Evolutionary conservation across 2,329 filamentous ascomycete genomes (phyloP), one percentile per base, ranked within the genome.

Genomic region (Penicillium sp.): DNA sequence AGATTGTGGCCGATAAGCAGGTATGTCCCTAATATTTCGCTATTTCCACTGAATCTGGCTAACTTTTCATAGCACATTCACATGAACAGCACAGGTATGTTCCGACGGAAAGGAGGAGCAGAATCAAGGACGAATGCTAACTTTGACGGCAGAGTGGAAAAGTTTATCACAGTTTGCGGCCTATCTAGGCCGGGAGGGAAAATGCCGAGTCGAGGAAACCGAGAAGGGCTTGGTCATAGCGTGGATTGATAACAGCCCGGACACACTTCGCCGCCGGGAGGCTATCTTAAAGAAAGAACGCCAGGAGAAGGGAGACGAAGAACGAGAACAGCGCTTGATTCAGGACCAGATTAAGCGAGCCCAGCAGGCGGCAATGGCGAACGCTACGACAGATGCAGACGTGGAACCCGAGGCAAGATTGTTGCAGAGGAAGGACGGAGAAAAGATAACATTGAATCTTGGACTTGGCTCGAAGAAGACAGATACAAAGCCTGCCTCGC

Each of bases 241-340:
- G 1, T 99, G 92, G 90, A 87, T 97, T 55, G 93, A 99, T 69
- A 91, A 93, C 66, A 92, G 88, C 35, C 90, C 91, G 0, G 93
- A 96, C 53, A 90, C 91, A 1, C 76, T 97, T 61, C 81, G 85
- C 64, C 79, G 92, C 48, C 85, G 90, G 59, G 93, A 97, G 62
- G 90, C 90, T 26, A 80, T 97, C 46, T 80, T 87, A 63, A 86
- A 88, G 69, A 93, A 91, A 73, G 92, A 97, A 72, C 84, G 89
- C 53, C 87, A 92, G 73, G 92, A 97, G 66, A 90, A 89, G 64
- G 91, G 91, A 2, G 92, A 97, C 64, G 93, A 97, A 71, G 90
- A 95, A 75, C 77, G 91, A 46, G 92, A 97, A 75, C 88, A 93
- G 74, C 85, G 84, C 68, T 80, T 92, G 78, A 87, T 99, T 42